Evolutionary conservation across 2,329 filamentous ascomycete genomes (phyloP), one percentile per base, ranked within the genome.

Genomic region (Xylariaceae sp.): DNA sequence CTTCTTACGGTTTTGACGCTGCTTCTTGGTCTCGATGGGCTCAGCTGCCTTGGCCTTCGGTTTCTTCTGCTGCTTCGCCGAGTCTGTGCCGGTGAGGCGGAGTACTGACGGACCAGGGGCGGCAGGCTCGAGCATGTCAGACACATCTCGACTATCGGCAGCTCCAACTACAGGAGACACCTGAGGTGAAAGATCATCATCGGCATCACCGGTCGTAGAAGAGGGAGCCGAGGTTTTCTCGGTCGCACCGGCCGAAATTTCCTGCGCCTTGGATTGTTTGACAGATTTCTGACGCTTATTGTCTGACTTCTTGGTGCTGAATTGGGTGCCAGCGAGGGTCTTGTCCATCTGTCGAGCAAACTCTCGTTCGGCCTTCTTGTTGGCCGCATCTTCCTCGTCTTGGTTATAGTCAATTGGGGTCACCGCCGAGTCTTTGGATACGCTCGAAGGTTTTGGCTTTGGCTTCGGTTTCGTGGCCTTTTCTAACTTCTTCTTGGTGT

Each of bases 1-100:
- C 80, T 95, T 96, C 71, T 85, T 81, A 53, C 84, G 80, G 70
- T 95, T 93, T 72, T 96, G 90, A 45, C 89, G 83, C 71, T 95
- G 88, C 74, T 96, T 96, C 84, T 96, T 96, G 16, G 85, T 86
- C 73, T 95, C 87, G 15, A 76, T 78, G 37, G 78, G 75, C 63
- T 87, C 81, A 50, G 78, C 73, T 31, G 74, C 69, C 68, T 83
- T 79, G 51, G 73, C 67, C 55, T 77, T 72, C 67, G 81, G 81
- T 49, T 74, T 68, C 65, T 83, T 82, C 48, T 78, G 71, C 67
- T 83, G 78, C 66, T 83, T 78, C 60, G 76, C 67, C 74, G 80
- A 61, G 67, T 76, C 57, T 65, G 78, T 61, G 47, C 83, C 81
- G 41, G 85, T 93, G 49, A 97, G 73, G 47, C 87, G 87, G 47